These are phyloP conservation scores for Colletotrichum filicis DNA, from an alignment of 2,329 filamentous ascomycete species.

Conservation along the genomic window DNA sequence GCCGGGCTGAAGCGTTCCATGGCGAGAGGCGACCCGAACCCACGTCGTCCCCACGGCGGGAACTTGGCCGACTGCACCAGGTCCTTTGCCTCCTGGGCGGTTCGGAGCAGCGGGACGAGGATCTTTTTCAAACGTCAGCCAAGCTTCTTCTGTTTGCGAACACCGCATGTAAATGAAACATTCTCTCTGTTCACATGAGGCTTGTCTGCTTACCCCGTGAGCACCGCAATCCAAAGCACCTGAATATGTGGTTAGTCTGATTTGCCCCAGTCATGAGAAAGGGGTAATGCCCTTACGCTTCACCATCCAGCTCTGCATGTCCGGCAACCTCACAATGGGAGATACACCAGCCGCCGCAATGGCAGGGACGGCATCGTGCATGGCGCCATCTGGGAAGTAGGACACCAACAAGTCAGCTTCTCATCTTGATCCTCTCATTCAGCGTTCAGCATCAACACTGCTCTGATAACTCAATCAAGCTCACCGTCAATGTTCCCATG, in stretches of 20 bases:
- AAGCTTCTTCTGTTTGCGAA: not conserved
- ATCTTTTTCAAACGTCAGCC: slow-evolving; percentile 45
- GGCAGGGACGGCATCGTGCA: slow-evolving; percentile 65
- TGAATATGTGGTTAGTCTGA: slow-evolving; percentile 37
- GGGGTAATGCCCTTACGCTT: slow-evolving; percentile 55
- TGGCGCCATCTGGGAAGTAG: slow-evolving; percentile 51
- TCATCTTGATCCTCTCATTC: not conserved
- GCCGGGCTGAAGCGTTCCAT: slow-evolving; percentile 59
- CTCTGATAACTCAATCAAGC: not conserved
- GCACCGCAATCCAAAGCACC: slow-evolving; percentile 69
- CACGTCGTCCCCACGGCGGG: slow-evolving; percentile 63
- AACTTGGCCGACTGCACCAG: slow-evolving; percentile 66
- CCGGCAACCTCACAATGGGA: slow-evolving; percentile 63
- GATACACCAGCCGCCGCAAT: slow-evolving; percentile 58
- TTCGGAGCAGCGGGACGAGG: slow-evolving; percentile 65
- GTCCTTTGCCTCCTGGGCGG: slow-evolving; percentile 60
- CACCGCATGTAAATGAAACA: not conserved
- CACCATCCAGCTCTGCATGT: slow-evolving; percentile 66
- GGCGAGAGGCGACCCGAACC: slow-evolving; percentile 66
- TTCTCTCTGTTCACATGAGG: not conserved
- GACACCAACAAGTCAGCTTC: not conserved
- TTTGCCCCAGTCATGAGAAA: not conserved
- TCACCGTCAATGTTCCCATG: slow-evolving; percentile 64
- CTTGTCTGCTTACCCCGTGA: slow-evolving; percentile 56
- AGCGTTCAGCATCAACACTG: too few species aligned